A percentile compares a stretch with the other conserved stretches of the same genome.
Evolutionary conservation across 768 basidiomycete genomes (phyloP).

Genomic region (Boletus reticulatus): DNA sequence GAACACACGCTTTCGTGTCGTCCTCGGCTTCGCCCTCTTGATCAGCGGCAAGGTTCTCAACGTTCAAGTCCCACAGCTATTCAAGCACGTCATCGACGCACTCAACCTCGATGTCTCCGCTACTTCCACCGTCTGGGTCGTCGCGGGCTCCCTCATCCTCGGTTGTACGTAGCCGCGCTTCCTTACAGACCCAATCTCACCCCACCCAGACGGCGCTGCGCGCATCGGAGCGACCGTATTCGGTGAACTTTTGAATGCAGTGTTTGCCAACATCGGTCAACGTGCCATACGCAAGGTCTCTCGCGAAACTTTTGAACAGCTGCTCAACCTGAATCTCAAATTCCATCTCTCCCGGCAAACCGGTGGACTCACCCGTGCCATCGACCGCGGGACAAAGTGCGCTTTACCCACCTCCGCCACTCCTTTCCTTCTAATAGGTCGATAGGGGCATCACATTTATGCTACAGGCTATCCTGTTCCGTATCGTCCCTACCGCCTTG

Average conservation of each 20-base stretch:
- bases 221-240: constrained; percentile 88
- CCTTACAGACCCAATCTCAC: not conserved
- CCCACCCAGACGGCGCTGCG: constrained; percentile 75
- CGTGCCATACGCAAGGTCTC: constrained; percentile 93
- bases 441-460: constrained; percentile 93
- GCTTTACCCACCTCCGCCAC: constrained; percentile 12
- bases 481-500: constrained; percentile 92
- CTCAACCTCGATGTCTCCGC: constrained; percentile 81
- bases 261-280: constrained; percentile 96
- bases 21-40: constrained; percentile 78
- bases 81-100: constrained; percentile 88
- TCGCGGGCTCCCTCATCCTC: constrained; percentile 86
- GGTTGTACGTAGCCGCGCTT: constrained; percentile 66
- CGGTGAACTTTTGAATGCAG: constrained; percentile 89
- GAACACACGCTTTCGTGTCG: constrained; percentile 76
- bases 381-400: constrained; percentile 97
- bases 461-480: constrained; percentile 88
- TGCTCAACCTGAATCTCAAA: constrained; percentile 84
- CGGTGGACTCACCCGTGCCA: constrained; percentile 92
- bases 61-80: constrained; percentile 96
- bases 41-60: constrained; percentile 86
- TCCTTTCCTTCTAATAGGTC: not conserved
- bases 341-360: constrained; percentile 95
- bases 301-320: constrained; percentile 91
- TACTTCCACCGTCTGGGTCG: constrained; percentile 79